phyloP scores from a whole-genome alignment of 2,329 filamentous ascomycete genomes.

The Ophiostoma quercus region DNA sequence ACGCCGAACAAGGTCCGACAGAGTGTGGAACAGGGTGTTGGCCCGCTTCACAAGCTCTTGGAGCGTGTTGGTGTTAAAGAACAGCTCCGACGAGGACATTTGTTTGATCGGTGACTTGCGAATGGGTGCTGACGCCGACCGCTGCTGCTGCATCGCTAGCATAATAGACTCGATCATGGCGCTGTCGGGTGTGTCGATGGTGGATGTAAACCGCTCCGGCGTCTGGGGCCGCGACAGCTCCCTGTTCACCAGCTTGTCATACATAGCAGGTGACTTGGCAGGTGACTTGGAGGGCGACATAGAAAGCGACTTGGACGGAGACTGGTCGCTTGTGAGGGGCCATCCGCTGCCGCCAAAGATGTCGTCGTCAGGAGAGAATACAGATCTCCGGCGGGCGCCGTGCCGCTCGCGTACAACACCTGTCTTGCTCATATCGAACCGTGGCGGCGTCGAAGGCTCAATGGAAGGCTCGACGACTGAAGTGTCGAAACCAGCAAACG shows the following conservation, averaged over 20 bases:
- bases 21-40: conserved; percentile 52
- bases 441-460: conserved; percentile 15
- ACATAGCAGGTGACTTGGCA: conserved; percentile 5
- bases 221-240: conserved; percentile 37
- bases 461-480: neutral
- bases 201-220: conserved; percentile 34
- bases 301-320: conserved; percentile 32
- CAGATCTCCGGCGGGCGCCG: conserved; percentile 52
- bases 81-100: conserved; percentile 49
- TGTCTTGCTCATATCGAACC: conserved; percentile 43
- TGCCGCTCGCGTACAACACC: conserved; percentile 52
- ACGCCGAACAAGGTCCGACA: conserved; percentile 56
- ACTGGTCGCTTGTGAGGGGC: conserved; percentile 36
- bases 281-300: conserved; percentile 14
- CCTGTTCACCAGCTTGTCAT: conserved; percentile 20
- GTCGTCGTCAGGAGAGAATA: conserved; percentile 61
- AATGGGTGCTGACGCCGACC: conserved; percentile 41
- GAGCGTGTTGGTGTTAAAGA: conserved; percentile 65
- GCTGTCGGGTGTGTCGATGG: conserved; percentile 33
- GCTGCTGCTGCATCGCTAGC: conserved; percentile 57
- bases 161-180: conserved; percentile 58
- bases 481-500: conserved; percentile 39
- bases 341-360: conserved; percentile 53
- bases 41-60: conserved; percentile 61
- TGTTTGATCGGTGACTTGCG: conserved; percentile 34